Evolutionary conservation across 148 eudicot species (phyloP).

Genomic region (Arbutus unedo): DNA sequence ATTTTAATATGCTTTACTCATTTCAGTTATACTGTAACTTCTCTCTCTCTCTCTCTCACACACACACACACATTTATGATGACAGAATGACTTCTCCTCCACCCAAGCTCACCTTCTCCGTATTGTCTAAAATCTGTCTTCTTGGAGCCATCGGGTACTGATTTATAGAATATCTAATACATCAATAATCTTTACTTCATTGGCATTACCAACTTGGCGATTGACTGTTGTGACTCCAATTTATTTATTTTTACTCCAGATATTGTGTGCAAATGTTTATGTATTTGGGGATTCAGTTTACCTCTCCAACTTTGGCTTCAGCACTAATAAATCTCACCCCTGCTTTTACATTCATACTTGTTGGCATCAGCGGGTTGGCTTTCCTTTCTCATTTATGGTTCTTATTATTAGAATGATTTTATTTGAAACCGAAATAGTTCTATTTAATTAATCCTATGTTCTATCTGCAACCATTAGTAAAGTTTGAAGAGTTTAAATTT

Average conservation of each 20-base stretch:
- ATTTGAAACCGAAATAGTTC: too few relatives aligned
- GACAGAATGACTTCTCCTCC: conserved; percentile 12
- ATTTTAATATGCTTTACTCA: too few relatives aligned
- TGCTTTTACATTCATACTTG: conserved; percentile 16
- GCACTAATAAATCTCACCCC: conserved; percentile 1
- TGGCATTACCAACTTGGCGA: not conserved
- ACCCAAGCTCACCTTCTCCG: not conserved
- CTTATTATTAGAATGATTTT: not conserved
- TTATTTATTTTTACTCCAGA: not conserved
- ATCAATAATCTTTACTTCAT: not conserved
- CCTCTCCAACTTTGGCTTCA: conserved; percentile 17
- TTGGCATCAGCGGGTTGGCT: not conserved
- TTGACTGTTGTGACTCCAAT: not conserved
- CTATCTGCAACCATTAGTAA: too few relatives aligned
- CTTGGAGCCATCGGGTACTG: conserved; percentile 8
- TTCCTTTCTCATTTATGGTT: not conserved
- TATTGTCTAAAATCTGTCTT: not conserved
- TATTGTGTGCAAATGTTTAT: conserved; percentile 12
- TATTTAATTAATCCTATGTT: too few relatives aligned
- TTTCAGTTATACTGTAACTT: not conserved
- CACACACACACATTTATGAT: too few relatives aligned
- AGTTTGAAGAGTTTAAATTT: too few relatives aligned
- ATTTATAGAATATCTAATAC: too few relatives aligned
- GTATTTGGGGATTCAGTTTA: conserved; percentile 1
- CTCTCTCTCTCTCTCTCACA: conserved; percentile 2